Evolutionary conservation across 1,284 basidiomycete genomes (phyloP), one percentile per base, ranked within the genome.

Genomic region (Taiwanofungus camphoratus): DNA sequence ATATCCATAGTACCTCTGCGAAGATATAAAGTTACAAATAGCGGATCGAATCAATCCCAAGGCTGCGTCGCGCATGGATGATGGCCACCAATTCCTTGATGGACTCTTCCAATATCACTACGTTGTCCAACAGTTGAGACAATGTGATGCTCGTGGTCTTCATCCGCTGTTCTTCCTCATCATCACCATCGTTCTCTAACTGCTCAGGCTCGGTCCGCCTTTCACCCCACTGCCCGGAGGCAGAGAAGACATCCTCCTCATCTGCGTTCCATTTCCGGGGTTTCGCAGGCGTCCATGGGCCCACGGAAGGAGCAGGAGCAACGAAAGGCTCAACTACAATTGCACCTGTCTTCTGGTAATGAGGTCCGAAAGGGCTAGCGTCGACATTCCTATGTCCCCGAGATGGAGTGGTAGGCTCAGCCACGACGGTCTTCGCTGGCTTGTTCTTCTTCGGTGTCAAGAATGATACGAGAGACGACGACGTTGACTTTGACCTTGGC

Each of bases 11-110:
- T n/a, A n/a, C n/a, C n/a, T n/a, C n/a, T n/a, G n/a, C n/a, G n/a
- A n/a, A n/a, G n/a, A 46, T 41, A 47, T 52, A 53, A 41, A 37
- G n/a, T 60, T 74, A 89, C 57, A 89, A 56, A 59, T 87, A 89
- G 53, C 83, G 76, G 50, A 90, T 64, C 22, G 78, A 75, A 68
- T 97, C 93, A 51, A 97, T 86, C 0, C 93, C 93, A 48, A 94
- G 67, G 60, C 83, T 86, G 54, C 90, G 71, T 49, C 94, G 71
- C 18, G 88, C 90, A 64, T 88, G 85, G 43, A 96, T 78, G 46
- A 95, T 84, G 16, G 90, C 90, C 22, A 86, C 81, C 38, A 96
- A 67, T 64, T 99, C 95, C 69, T 98, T 96, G 55, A 98, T 85
- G 46, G 87, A 86, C 66, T 99, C 95, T 65, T 99, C 94, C 48